Conservation (phyloP, 345 rosid species). For the Murraya paniculata region DNA sequence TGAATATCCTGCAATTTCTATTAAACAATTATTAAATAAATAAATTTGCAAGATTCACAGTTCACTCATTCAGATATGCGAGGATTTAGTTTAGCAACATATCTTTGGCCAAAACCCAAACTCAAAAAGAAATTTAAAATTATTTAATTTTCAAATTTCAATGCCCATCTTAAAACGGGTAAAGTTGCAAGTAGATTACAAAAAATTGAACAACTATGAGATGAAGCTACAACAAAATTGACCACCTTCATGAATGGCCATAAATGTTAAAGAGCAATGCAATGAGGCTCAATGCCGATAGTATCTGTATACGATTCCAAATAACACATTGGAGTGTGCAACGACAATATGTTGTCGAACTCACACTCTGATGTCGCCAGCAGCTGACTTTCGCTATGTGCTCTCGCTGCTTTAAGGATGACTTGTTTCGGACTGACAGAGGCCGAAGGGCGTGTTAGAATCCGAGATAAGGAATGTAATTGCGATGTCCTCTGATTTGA, state of each 20-base stretch:
- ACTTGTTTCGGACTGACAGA: conserved; percentile 10
- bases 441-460: conserved; percentile 22
- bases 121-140: background rate
- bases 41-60: no score
- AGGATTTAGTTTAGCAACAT: background rate
- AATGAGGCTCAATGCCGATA: conserved; percentile 18
- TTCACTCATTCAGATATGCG: background rate
- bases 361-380: conserved; percentile 44
- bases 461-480: conserved; percentile 40
- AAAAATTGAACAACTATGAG: background rate
- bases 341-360: conserved; percentile 49
- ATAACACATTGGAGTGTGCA: conserved; percentile 36
- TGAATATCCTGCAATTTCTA: no score
- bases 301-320: conserved; percentile 29
- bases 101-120: background rate
- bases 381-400: conserved; percentile 20
- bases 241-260: conserved; percentile 8
- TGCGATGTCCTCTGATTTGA: conserved; percentile 33
- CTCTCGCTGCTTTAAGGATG: conserved; percentile 16
- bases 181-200: conserved; percentile 5
- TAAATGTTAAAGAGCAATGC: background rate
- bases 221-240: conserved; percentile 23
- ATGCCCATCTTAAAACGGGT: background rate
- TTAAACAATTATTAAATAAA: no score
- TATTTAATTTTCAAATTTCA: conserved; percentile 13